Evolutionary conservation across 345 rosid species (phyloP), one percentile per base, ranked within the genome.

Genomic region (Acer negundo): DNA sequence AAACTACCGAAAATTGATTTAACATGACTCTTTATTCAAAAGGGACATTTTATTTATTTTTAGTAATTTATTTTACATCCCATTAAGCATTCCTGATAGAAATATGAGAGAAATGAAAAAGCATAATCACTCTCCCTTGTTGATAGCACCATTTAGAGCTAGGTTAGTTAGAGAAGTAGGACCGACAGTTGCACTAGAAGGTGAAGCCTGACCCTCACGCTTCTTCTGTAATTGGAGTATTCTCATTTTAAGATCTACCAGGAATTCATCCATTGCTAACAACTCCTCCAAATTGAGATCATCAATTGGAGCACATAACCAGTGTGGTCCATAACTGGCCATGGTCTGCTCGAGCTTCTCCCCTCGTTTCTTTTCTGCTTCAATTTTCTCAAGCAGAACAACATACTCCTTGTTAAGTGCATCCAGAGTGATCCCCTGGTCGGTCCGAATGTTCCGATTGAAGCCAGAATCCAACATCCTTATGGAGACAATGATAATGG

Each of bases 221-320:
- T 73, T 64, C 49, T 19, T 23, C 31, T n/a, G 6, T 16, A 4
- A 46, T 22, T 81, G 51, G 20, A 8, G 10, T n/a, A 73, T 26
- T n/a, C 23, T 47, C 51, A 0, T 28, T 2, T 12, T 0, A 7
- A 35, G 0, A 8, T 64, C 63, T 16, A 12, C 44, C 67, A 76
- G 0, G 2, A 6, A 7, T 0, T 40, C 12, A 2, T 58, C 23
- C 49, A 73, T 13, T 1, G 44, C 38, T 19, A 6, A 0, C 44
- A 74, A 4, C 68, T 81, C 81, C 16, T 66, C 40, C 26, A 49
- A 3, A 70, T 11, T 79, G 42, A 79, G 77, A 6, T 79, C 77
- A 3, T 77, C 70, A 13, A 77, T 1, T 12, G 79, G 80, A 23
- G 26, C 76, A 5, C n/a, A n/a, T 10, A 55, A 2, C 68, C 31